A percentile compares a stretch with the other conserved stretches of the same genome.
Evolutionary conservation across 2,329 filamentous ascomycete species (phyloP).

Genomic region (Metarhizium robertsii): DNA sequence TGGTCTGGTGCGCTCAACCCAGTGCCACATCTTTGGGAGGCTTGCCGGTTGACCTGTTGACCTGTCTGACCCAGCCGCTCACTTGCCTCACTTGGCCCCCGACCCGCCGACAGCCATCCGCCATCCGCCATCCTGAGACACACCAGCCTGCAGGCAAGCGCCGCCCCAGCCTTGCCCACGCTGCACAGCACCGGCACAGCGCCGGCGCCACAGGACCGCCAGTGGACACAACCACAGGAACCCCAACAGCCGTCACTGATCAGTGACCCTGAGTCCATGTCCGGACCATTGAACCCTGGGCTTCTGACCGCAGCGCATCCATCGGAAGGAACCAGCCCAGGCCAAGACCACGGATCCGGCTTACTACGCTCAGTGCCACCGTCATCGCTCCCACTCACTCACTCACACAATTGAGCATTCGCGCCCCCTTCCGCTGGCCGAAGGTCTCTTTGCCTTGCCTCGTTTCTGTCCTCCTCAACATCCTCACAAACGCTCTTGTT

Average conservation of each 20-base stretch:
- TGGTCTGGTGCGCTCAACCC: background rate
- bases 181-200: background rate
- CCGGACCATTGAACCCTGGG: too few species aligned
- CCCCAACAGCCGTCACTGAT: too few species aligned
- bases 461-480: constrained; percentile 1
- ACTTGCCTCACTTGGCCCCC: background rate
- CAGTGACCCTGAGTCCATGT: too few species aligned
- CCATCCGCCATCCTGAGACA: constrained; percentile 8
- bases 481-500: background rate
- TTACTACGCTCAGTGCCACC: constrained; percentile 1
- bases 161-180: constrained; percentile 9
- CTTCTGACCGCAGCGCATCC: background rate
- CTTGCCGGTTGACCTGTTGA: background rate
- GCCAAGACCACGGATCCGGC: constrained; percentile 2
- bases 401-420: background rate
- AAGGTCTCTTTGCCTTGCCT: background rate
- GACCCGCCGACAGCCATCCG: constrained; percentile 7
- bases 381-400: constrained; percentile 2
- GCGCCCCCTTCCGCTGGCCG: constrained; percentile 4
- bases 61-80: background rate
- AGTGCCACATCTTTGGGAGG: background rate
- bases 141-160: constrained; percentile 4
- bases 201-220: background rate
- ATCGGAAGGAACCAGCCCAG: background rate
- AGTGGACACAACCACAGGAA: too few species aligned